phyloP scores from a whole-genome alignment of 345 rosid genomes.

The Erysimum cheiranthoides region DNA sequence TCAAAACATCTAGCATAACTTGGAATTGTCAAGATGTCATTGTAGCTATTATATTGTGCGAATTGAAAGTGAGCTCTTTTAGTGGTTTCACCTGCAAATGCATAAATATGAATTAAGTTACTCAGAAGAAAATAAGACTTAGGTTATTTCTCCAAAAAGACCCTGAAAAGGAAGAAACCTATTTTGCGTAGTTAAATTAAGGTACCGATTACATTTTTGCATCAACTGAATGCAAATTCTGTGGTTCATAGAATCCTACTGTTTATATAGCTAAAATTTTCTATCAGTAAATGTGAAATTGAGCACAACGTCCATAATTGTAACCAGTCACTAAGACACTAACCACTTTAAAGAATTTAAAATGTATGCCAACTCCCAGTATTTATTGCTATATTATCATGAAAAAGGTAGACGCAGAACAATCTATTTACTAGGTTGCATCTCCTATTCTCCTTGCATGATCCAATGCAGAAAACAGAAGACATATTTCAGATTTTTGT shows the following conservation, averaged over 20 bases:
- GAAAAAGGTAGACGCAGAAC: background rate
- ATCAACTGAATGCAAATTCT: background rate
- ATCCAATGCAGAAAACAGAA: background rate
- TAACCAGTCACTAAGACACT: too few species aligned
- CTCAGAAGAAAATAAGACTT: slow-evolving; percentile 10
- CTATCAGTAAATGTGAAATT: slow-evolving; percentile 5
- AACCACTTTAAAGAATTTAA: background rate
- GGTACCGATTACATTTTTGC: background rate
- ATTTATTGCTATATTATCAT: background rate
- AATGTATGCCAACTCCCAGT: background rate
- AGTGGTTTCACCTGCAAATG: slow-evolving; percentile 88
- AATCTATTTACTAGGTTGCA: background rate
- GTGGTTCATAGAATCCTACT: slow-evolving; percentile 14
- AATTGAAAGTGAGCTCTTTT: slow-evolving; percentile 91
- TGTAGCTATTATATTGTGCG: slow-evolving; percentile 81
- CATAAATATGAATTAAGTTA: slow-evolving; percentile 13
- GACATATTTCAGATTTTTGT: background rate
- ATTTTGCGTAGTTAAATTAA: slow-evolving; percentile 6
- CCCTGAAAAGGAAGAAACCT: slow-evolving; percentile 2
- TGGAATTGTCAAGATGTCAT: slow-evolving; percentile 99
- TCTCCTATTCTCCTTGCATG: background rate
- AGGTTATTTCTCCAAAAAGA: slow-evolving; percentile 23
- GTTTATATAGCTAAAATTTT: background rate
- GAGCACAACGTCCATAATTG: background rate
- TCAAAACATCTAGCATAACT: slow-evolving; percentile 96